Conservation (phyloP, 2,329 filamentous ascomycete species). For the Trichoderma sp. region DNA sequence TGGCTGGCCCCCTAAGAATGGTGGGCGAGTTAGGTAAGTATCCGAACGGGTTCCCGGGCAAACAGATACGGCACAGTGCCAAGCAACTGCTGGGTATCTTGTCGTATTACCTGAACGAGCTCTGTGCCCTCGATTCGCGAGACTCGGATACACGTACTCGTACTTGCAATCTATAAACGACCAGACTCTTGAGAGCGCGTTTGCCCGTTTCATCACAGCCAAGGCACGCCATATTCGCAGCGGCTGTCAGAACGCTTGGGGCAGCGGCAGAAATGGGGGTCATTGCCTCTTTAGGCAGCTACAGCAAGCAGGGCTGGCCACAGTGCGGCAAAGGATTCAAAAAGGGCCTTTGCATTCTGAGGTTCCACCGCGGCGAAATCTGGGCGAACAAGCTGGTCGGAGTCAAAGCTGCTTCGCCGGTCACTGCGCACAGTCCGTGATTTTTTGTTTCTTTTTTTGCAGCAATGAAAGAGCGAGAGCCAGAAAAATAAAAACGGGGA, state of each 20-base stretch:
- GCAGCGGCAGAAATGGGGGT: slow-evolving; percentile 1
- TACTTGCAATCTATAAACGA: neutral
- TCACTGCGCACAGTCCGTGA: neutral
- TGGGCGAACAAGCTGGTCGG: neutral
- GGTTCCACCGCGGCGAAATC: neutral
- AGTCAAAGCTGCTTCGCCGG: neutral
- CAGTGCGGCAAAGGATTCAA: slow-evolving; percentile 20
- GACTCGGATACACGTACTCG: neutral
- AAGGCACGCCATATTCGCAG: slow-evolving; percentile 2
- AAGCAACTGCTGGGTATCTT: neutral
- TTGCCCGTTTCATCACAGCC: neutral
- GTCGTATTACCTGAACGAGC: neutral
- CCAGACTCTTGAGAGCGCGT: neutral
- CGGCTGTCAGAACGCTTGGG: slow-evolving; percentile 17
- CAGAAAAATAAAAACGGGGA: neutral
- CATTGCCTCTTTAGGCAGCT: slow-evolving; percentile 20
- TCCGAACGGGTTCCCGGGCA: neutral
- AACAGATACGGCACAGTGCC: neutral
- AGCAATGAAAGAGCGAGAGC: neutral
- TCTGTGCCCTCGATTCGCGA: slow-evolving; percentile 3
- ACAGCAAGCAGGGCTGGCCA: slow-evolving; percentile 12
- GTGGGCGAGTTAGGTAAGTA: neutral
- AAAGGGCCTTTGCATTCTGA: neutral
- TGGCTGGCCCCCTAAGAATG: neutral
- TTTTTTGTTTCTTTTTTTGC: neutral